Percentiles rank a stretch among this genome's conserved stretches.
These are phyloP conservation scores for Solanum clarkiae DNA, from an alignment of 257 asterid genomes.

Conservation along the genomic window DNA sequence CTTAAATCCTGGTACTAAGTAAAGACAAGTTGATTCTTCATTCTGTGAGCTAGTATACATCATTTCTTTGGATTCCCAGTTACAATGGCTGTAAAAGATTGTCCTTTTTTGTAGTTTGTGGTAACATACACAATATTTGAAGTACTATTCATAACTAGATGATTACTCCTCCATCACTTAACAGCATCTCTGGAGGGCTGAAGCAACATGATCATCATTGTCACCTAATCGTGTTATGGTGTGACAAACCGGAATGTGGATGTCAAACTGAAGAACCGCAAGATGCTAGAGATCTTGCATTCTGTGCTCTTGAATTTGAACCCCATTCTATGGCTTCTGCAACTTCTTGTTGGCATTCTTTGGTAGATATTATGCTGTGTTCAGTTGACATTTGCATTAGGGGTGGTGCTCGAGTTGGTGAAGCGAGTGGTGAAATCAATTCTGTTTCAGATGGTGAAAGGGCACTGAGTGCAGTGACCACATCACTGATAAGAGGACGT, in stretches of 20 bases:
- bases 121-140: not conserved
- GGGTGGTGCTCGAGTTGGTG: constrained; percentile 10
- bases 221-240: not conserved
- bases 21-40: not conserved
- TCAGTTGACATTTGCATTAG: not conserved
- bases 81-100: not conserved
- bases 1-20: not conserved
- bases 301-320: constrained; percentile 34
- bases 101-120: not conserved
- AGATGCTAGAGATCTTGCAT: constrained; percentile 1
- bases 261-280: constrained; percentile 5
- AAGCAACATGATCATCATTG: not conserved
- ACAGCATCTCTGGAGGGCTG: not conserved
- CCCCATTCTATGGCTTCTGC: constrained; percentile 95
- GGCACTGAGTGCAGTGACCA: constrained; percentile 76
- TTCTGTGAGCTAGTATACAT: not conserved
- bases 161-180: not conserved
- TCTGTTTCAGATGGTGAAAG: constrained; percentile 36
- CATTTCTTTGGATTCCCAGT: not conserved
- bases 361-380: not conserved
- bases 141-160: not conserved
- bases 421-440: not conserved
- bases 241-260: not conserved
- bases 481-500: constrained; percentile 74
- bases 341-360: constrained; percentile 46